Percentiles rank a stretch among this genome's conserved stretches.
These are phyloP conservation scores for Fusarium sp. DNA, from an alignment of 2,329 filamentous ascomycete genomes.

Conservation along the genomic window DNA sequence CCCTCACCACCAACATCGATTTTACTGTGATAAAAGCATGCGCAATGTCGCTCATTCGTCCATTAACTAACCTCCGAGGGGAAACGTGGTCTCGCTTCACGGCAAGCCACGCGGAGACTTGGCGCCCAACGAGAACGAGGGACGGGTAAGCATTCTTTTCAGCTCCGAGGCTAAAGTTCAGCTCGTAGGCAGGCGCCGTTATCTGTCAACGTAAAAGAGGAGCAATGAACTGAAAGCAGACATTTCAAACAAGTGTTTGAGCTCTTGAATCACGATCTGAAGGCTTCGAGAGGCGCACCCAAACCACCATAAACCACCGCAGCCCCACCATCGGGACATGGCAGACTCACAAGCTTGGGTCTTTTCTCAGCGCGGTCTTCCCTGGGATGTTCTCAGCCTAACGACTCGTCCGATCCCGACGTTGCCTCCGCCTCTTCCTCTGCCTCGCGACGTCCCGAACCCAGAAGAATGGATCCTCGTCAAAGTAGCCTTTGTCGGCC, in stretches of 20 bases:
- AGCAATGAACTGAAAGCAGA: not conserved
- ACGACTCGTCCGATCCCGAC: conserved; percentile 41
- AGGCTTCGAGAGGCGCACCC: no score
- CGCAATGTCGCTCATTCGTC: not conserved
- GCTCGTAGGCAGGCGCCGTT: not conserved
- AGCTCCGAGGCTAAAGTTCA: conserved; percentile 2
- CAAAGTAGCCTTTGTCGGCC: conserved; percentile 59
- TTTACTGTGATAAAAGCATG: not conserved
- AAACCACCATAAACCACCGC: not conserved
- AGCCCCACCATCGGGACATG: conserved; percentile 11
- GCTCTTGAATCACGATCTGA: not conserved
- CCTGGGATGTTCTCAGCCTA: conserved; percentile 48
- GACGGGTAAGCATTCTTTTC: conserved; percentile 9
- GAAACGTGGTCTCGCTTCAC: conserved; percentile 13
- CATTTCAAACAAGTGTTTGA: not conserved
- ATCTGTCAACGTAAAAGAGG: not conserved
- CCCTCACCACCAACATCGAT: not conserved
- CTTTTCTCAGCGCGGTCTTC: conserved; percentile 49
- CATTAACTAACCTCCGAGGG: not conserved
- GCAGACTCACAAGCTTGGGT: conserved; percentile 48
- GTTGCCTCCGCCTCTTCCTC: conserved; percentile 47
- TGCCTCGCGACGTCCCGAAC: conserved; percentile 47
- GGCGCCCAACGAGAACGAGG: not conserved
- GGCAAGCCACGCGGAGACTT: conserved; percentile 10
- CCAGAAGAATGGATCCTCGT: conserved; percentile 58